phyloP scores from a whole-genome alignment of 306 rosid species.

The Prunus campanulata region DNA sequence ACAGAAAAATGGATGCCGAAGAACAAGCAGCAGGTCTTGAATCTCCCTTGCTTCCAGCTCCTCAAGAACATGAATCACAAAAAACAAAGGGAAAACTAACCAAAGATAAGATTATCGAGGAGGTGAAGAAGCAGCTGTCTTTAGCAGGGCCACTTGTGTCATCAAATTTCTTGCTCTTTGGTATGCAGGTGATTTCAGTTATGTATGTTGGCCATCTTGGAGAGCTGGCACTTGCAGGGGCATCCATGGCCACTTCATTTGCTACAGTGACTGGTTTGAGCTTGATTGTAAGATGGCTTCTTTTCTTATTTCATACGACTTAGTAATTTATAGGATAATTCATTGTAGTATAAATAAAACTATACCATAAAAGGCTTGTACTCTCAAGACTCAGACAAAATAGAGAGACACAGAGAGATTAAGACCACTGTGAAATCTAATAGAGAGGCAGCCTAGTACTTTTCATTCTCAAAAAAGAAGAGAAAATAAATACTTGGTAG shows the following conservation, averaged over 20 bases:
- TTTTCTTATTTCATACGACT: not conserved
- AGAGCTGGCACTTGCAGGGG: conserved; percentile 40
- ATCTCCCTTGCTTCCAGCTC: conserved; percentile 27
- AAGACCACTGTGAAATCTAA: too few species aligned
- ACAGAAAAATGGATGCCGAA: not conserved
- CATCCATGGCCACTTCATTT: conserved; percentile 47
- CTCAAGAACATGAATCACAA: not conserved
- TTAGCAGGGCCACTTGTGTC: conserved; percentile 36
- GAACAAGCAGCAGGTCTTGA: conserved; percentile 12
- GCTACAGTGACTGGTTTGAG: conserved; percentile 43
- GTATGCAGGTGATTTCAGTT: conserved; percentile 37
- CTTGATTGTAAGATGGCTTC: conserved; percentile 27
- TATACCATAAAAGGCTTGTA: too few species aligned
- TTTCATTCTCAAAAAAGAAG: too few species aligned
- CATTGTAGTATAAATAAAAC: not conserved
- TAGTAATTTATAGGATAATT: not conserved
- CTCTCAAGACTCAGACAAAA: not conserved
- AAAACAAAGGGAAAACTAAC: not conserved
- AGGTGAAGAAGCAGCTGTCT: conserved; percentile 30
- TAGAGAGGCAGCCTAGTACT: too few species aligned
- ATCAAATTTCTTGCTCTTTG: conserved; percentile 24
- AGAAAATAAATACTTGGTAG: too few species aligned
- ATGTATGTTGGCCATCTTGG: conserved; percentile 51
- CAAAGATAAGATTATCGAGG: conserved; percentile 13
- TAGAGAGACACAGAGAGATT: not conserved